Evolutionary conservation across 305 asterid genomes (phyloP), one percentile per base, ranked within the genome.

Genomic region (Andrographis paniculata): DNA sequence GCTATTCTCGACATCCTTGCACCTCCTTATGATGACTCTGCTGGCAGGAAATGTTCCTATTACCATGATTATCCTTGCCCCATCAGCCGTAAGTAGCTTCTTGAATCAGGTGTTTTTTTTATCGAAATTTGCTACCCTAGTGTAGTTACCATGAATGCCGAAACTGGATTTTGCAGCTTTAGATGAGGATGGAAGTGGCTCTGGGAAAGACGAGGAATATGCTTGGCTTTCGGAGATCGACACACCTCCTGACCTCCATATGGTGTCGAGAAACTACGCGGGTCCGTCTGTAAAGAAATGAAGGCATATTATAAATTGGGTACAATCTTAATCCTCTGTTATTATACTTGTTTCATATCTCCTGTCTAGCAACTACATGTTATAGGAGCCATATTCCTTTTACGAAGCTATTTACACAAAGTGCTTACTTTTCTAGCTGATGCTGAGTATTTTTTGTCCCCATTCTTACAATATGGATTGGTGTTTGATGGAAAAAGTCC

Each of bases 1-100:
- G 99, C 95, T n/a, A 79, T 91, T 62, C 84, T 91, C 18, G 99
- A 91, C 70, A 76, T 91, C 67, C 95, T 91, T 66, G 82, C 96
- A 8, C 99, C 99, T 48, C 94, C 99, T 50, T 91, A 91, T 47
- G 60, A 68, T 28, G 96, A 77, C 69, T 61, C 52, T 58, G 75
- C 83, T 5, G 89, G 95, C 62, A 69, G 99, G 60, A 79, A 67
- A 52, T 91, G 99, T 66, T 66, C 89, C 47, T 91, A 91, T 68
- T 87, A 79, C 70, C 87, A 62, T 14, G 99, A 87, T 58, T 79
- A 83, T 53, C 87, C 94, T 14, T 74, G 59, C 53, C 67, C 89
- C 57, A 77, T 71, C 71, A 74, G 80, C 55, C 17, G 93, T 84
- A 56, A 71, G 80, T 62, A 41, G 21, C 53, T 57, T 53, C 40